Evolutionary conservation across 148 eudicot species (phyloP).

Genomic region (Pouteria glomerata): DNA sequence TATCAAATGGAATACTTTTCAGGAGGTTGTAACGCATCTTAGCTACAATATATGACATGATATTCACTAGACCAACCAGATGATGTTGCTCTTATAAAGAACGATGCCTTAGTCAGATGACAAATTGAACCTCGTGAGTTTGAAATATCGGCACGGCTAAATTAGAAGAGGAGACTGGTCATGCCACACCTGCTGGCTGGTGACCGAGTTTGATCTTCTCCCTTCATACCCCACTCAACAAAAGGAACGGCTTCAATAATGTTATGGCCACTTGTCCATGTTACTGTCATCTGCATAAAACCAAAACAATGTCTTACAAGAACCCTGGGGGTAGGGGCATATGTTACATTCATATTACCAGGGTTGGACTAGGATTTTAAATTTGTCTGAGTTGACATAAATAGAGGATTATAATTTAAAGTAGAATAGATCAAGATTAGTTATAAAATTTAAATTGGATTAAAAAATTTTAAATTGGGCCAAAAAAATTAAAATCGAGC

Average conservation of each 20-base stretch:
- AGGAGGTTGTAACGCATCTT: not conserved
- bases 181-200: constrained; percentile 59
- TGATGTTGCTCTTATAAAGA: not conserved
- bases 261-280: constrained; percentile 63
- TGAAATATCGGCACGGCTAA: not conserved
- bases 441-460: no score
- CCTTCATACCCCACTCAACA: constrained; percentile 45
- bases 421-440: no score
- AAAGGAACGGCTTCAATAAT: constrained; percentile 49
- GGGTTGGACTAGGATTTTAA: no score
- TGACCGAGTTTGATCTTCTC: constrained; percentile 19
- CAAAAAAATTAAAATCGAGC: no score
- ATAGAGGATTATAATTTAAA: no score
- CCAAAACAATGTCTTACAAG: not conserved
- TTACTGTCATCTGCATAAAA: constrained; percentile 46
- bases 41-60: not conserved
- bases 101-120: not conserved
- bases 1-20: not conserved
- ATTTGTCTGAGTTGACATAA: no score
- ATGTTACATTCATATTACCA: not conserved
- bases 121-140: not conserved
- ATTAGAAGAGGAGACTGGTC: constrained; percentile 1
- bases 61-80: not conserved
- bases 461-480: no score
- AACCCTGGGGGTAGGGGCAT: not conserved